Percentiles rank a stretch among this genome's conserved stretches.
Evolutionary conservation across 1,284 basidiomycete species (phyloP).

Genomic region (Ustilago shanxiensis): DNA sequence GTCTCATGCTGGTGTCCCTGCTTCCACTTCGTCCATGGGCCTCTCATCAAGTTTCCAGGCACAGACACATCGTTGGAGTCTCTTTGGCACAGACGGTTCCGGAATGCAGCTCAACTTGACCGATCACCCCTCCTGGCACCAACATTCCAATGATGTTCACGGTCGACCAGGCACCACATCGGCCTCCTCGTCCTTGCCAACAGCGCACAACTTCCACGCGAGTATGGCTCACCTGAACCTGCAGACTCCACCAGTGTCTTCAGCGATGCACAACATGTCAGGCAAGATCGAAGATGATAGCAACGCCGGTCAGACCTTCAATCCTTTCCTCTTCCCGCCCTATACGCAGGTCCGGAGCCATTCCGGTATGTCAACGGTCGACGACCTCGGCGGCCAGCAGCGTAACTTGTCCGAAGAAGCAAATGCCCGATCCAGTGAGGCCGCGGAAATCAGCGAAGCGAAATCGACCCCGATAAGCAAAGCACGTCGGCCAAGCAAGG

Average conservation of each 20-base stretch:
- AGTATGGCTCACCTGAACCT: slow-evolving; percentile 58
- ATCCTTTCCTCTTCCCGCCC: slow-evolving; percentile 50
- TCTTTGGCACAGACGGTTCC: slow-evolving; percentile 40
- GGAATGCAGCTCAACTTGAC: slow-evolving; percentile 42
- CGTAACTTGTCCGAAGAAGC: background rate
- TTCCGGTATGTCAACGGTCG: slow-evolving; percentile 4
- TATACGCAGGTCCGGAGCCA: slow-evolving; percentile 34
- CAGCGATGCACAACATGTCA: slow-evolving; percentile 5
- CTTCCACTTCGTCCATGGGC: slow-evolving; percentile 17
- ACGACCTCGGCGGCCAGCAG: slow-evolving; percentile 4
- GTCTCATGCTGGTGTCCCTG: slow-evolving; percentile 7
- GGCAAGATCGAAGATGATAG: slow-evolving; percentile 19
- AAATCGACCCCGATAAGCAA: slow-evolving; percentile 20
- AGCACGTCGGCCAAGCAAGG: slow-evolving; percentile 37
- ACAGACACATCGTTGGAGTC: slow-evolving; percentile 45
- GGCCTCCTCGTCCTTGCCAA: slow-evolving; percentile 42
- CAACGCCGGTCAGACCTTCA: slow-evolving; percentile 32
- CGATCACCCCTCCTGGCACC: slow-evolving; percentile 21
- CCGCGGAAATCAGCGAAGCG: slow-evolving; percentile 27
- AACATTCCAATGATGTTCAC: slow-evolving; percentile 5
- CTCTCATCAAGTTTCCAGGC: slow-evolving; percentile 42
- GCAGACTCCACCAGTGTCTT: slow-evolving; percentile 39
- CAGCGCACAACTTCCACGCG: slow-evolving; percentile 42
- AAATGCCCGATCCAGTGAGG: slow-evolving; percentile 24
- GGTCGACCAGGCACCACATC: slow-evolving; percentile 22